Evolutionary conservation across 208 protist species (phyloP), one percentile per base, ranked within the genome.

Genomic region (Leishmania martiniquensis): DNA sequence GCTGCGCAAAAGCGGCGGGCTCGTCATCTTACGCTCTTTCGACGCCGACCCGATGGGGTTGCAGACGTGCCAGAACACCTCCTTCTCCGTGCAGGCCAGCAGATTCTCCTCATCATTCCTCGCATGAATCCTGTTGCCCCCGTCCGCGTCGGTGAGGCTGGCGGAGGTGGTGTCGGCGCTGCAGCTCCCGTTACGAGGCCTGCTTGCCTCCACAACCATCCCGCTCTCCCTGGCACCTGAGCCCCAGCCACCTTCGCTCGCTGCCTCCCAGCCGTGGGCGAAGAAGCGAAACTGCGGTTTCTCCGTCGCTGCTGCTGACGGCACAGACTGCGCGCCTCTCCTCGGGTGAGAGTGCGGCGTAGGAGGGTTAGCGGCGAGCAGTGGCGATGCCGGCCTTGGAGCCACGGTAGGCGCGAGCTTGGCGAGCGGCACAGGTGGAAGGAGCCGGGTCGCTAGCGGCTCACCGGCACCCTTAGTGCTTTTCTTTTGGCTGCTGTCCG

Each of bases 31-130:
- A 13, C 65, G 52, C 12, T 44, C 60, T 29, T 55, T 44, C 29
- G 69, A 60, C 4, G 55, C 0, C 13, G 52, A 37, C 45, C 65
- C 49, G 17, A 25, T n/a, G 12, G 29, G 29, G 52, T 77, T 44
- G 77, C 60, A 70, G 6, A 82, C 2, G n/a, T 62, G 77, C 29
- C 71, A 15, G 1, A n/a, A 51, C 22, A 20, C n/a, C 22, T 20
- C 39, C 42, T 76, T 77, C 29, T 73, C 71, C 1, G 70, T 72
- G 39, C 42, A 77, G 62, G 71, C 55, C 25, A 77, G 42, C 12
- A 12, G 49, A 0, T 37, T 51, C 20, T 55, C 67, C n/a, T 67
- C 71, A 0, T 70, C 77, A n/a, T 81, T 63, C 0, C 10, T 12
- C 34, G 22, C n/a, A 5, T 9, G 13, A 25, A 2, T 59, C 17